Percentiles rank a stretch among this genome's conserved stretches.
Evolutionary conservation across 169 alveolate genomes (phyloP).

Genomic region (Sarcocystis neurona): DNA sequence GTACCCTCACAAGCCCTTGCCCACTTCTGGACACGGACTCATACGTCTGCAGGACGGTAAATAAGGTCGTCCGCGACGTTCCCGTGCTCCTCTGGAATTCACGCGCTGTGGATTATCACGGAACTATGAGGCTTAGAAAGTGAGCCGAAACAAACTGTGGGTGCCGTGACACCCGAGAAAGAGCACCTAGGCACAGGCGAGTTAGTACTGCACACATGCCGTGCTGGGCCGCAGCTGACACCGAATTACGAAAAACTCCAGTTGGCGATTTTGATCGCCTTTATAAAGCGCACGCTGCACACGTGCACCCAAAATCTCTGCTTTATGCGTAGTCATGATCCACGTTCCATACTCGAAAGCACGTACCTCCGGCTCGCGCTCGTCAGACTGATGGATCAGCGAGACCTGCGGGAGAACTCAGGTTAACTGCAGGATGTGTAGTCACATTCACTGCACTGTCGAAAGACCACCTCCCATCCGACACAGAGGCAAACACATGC

Average conservation of each 20-base stretch:
- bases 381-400: neutral
- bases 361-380: neutral
- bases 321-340: too few relatives aligned
- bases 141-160: neutral
- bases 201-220: too few relatives aligned
- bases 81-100: neutral
- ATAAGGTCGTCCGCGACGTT: neutral
- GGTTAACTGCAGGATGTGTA: too few relatives aligned
- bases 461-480: neutral
- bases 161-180: neutral
- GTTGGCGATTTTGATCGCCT: too few relatives aligned
- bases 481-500: neutral
- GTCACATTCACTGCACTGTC: neutral
- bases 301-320: too few relatives aligned
- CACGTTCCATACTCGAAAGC: neutral
- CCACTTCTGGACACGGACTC: too few relatives aligned
- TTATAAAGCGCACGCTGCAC: too few relatives aligned
- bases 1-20: neutral
- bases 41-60: neutral
- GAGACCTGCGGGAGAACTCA: too few relatives aligned
- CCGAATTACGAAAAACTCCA: too few relatives aligned
- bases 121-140: neutral
- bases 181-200: neutral
- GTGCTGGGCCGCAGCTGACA: too few relatives aligned
- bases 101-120: neutral